Conservation (phyloP, 2,329 filamentous ascomycete species). For the Exutisphaerella laricina region DNA sequence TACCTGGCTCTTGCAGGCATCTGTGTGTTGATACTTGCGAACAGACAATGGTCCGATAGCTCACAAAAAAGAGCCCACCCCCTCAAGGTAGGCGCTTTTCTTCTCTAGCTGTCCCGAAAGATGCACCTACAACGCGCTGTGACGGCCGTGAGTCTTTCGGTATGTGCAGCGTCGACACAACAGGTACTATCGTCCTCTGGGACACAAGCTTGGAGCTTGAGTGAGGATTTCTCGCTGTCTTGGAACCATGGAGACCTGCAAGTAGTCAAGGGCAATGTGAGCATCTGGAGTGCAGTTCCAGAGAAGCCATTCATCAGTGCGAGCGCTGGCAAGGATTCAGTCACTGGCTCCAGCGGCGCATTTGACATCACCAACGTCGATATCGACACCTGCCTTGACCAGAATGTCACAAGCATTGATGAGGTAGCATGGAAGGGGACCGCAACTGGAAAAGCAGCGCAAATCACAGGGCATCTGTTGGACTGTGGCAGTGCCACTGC, state of each 20-base stretch:
- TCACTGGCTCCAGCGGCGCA: constrained; percentile 22
- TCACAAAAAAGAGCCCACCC: not conserved
- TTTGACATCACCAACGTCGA: constrained; percentile 27
- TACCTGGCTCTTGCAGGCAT: not conserved
- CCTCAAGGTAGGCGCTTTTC: not conserved
- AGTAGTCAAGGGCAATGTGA: constrained; percentile 14
- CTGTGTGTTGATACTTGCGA: not conserved
- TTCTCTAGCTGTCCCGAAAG: not conserved
- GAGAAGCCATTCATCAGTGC: constrained; percentile 25
- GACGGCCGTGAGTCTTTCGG: constrained; percentile 11
- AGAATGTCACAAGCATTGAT: constrained; percentile 20
- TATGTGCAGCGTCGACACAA: constrained; percentile 14
- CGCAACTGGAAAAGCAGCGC: constrained; percentile 16
- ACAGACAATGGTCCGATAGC: not conserved
- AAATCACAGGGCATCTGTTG: constrained; percentile 21
- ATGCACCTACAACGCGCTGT: not conserved
- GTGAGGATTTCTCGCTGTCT: constrained; percentile 13
- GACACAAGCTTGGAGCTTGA: constrained; percentile 9
- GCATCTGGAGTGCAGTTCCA: constrained; percentile 21
- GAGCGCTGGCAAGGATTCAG: constrained; percentile 23
- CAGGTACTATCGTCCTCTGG: constrained; percentile 5
- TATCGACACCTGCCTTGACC: constrained; percentile 19
- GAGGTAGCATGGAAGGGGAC: constrained; percentile 15
- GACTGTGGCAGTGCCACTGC: constrained; percentile 17
- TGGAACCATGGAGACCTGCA: constrained; percentile 12